Conservation (phyloP, 768 basidiomycete species). For the Pluteus cervinus region DNA sequence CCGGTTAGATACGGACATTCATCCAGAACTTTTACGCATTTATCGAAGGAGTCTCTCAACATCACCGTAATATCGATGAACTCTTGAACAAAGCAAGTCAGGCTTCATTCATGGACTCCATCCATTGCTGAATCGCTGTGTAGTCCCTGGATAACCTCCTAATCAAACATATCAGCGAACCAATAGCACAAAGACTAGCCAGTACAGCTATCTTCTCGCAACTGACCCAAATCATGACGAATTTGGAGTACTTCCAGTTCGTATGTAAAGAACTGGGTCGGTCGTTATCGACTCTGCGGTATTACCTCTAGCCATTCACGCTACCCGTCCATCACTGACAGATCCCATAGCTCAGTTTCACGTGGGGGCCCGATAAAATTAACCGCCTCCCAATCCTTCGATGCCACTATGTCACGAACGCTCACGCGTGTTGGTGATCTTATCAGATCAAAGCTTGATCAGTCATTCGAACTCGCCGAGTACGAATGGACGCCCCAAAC, state of each 20-base stretch:
- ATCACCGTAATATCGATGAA: conserved; percentile 88
- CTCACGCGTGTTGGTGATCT: conserved; percentile 71
- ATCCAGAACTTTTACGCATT: conserved; percentile 96
- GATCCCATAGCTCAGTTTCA: conserved; percentile 67
- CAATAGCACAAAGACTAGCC: conserved; percentile 68
- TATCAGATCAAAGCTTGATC: conserved; percentile 88
- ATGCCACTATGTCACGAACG: conserved; percentile 60
- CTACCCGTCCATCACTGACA: too few relatives aligned
- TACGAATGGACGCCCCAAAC: conserved; percentile 85
- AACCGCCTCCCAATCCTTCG: conserved; percentile 57
- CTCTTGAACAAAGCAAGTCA: conserved; percentile 72
- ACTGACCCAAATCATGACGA: conserved; percentile 88
- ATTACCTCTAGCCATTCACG: conserved; percentile 10
- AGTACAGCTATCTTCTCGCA: conserved; percentile 80
- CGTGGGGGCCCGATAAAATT: conserved; percentile 78
- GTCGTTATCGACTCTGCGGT: conserved; percentile 81
- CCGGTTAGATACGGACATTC: conserved; percentile 69
- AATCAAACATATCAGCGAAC: conserved; percentile 66
- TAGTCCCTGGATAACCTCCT: conserved; percentile 87
- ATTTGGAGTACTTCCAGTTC: conserved; percentile 86
- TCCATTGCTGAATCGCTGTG: conserved; percentile 4
- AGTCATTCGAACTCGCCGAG: conserved; percentile 92
- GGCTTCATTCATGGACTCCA: not conserved
- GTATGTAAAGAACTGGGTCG: conserved; percentile 82
- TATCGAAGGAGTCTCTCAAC: conserved; percentile 89